phyloP scores from a whole-genome alignment of 805 yeast genomes.

The Candida silvatica region DNA sequence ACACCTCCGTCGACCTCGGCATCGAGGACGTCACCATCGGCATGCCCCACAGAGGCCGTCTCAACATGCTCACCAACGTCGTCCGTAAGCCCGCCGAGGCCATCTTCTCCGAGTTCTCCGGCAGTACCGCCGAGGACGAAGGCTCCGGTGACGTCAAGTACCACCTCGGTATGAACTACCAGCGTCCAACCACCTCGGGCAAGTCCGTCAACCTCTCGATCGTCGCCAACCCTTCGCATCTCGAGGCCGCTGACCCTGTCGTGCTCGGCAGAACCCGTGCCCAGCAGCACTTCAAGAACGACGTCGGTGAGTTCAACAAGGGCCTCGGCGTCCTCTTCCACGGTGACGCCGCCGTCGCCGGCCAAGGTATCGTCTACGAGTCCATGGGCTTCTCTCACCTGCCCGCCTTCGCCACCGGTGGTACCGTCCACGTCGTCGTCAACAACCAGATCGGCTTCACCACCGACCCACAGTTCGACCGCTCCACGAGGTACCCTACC shows the following conservation, averaged over 20 bases:
- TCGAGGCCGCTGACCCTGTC: slow-evolving; percentile 98
- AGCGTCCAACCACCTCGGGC: slow-evolving; percentile 98
- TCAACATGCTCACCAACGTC: slow-evolving; percentile 95
- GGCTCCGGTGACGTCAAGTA: slow-evolving; percentile 99
- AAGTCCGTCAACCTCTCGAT: slow-evolving; percentile 89
- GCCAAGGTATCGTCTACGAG: slow-evolving; percentile 98
- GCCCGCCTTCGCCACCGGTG: slow-evolving; percentile 97
- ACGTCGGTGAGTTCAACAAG: slow-evolving; percentile 72
- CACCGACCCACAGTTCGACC: slow-evolving; percentile 94
- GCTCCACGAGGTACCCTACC: slow-evolving; percentile 97
- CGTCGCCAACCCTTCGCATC: slow-evolving; percentile 98
- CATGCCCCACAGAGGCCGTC: slow-evolving; percentile 99
- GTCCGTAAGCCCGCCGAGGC: slow-evolving; percentile 98
- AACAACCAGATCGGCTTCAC: slow-evolving; percentile 99
- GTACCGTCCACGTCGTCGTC: slow-evolving; percentile 92
- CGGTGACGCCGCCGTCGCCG: slow-evolving; percentile 99
- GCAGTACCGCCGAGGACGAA: slow-evolving; percentile 72
- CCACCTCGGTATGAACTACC: slow-evolving; percentile 98
- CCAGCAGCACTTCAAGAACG: slow-evolving; percentile 83
- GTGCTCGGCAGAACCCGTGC: slow-evolving; percentile 98
- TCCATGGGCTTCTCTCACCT: slow-evolving; percentile 90
- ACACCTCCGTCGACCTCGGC: slow-evolving; percentile 85
- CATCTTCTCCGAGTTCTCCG: slow-evolving; percentile 91
- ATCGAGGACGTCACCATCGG: slow-evolving; percentile 95
- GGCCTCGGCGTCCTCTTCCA: slow-evolving; percentile 91